A percentile compares a stretch with the other conserved stretches of the same genome.
These are phyloP conservation scores for Sutorius eximius DNA, from an alignment of 1,284 basidiomycete species.

Conservation along the genomic window DNA sequence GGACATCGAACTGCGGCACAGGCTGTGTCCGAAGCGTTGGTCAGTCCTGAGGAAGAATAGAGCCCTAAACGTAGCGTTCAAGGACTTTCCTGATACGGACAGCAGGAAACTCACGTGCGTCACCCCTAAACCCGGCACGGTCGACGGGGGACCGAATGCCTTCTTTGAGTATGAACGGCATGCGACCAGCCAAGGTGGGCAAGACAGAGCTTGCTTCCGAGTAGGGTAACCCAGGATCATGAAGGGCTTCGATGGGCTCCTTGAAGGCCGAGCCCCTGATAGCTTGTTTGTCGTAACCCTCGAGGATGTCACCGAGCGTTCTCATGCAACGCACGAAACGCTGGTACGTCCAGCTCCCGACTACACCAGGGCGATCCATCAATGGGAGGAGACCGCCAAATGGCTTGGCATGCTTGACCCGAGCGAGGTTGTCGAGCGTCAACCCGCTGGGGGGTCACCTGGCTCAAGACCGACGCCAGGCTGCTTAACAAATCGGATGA, in stretches of 20 bases:
- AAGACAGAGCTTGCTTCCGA: conserved; percentile 84
- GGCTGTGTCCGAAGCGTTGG: conserved; percentile 77
- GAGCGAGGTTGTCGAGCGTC: conserved; percentile 93
- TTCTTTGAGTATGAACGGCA: conserved; percentile 91
- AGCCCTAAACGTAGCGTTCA: conserved; percentile 84
- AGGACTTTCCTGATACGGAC: conserved; percentile 79
- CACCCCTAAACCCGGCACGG: conserved; percentile 65
- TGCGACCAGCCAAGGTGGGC: conserved; percentile 88
- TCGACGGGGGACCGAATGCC: conserved; percentile 81
- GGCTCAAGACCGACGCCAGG: conserved; percentile 95
- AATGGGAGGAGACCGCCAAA: conserved; percentile 91
- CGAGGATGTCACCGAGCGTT: conserved; percentile 88
- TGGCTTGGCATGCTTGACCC: conserved; percentile 97
- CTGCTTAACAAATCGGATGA: conserved; percentile 97
- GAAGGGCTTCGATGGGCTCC: conserved; percentile 76
- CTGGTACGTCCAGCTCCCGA: conserved; percentile 92
- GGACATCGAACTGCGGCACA: conserved; percentile 69
- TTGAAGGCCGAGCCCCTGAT: conserved; percentile 83
- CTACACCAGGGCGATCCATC: conserved; percentile 83
- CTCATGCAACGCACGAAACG: conserved; percentile 76
- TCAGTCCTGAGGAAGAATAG: conserved; percentile 76
- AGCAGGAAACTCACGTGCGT: conserved; percentile 83
- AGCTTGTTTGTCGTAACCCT: conserved; percentile 92
- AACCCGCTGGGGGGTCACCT: conserved; percentile 98
- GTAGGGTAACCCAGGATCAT: conserved; percentile 88